These are phyloP conservation scores for Chalciporus piperatus DNA, from an alignment of 768 basidiomycete genomes.

Conservation along the genomic window DNA sequence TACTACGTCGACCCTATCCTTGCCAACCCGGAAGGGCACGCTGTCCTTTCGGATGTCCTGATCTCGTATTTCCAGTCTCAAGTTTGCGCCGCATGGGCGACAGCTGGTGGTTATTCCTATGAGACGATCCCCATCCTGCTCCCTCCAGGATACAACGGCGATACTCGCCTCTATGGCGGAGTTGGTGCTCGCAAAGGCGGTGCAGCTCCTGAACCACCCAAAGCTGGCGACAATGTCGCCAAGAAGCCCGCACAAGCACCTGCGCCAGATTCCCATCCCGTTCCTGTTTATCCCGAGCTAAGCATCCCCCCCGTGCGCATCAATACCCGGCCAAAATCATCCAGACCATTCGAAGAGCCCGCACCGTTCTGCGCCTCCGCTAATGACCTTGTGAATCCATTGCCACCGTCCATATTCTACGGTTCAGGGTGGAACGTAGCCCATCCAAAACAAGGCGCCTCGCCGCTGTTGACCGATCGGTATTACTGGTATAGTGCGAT, in stretches of 20 bases:
- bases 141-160: slow-evolving; percentile 35
- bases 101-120: slow-evolving; percentile 62
- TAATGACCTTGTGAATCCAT: slow-evolving; percentile 97
- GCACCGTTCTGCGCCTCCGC: slow-evolving; percentile 91
- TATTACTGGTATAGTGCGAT: slow-evolving; percentile 95
- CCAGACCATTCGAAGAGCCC: slow-evolving; percentile 74
- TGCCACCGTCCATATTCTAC: slow-evolving; percentile 91
- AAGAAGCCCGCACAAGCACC: slow-evolving; percentile 20
- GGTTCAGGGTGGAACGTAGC: slow-evolving; percentile 87
- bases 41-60: slow-evolving; percentile 87
- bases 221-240: slow-evolving; percentile 30
- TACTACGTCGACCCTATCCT: slow-evolving; percentile 86
- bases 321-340: slow-evolving; percentile 54
- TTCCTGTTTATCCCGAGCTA: slow-evolving; percentile 30
- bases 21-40: slow-evolving; percentile 77
- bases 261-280: slow-evolving; percentile 14
- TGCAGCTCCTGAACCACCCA: slow-evolving; percentile 46
- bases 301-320: slow-evolving; percentile 72
- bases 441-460: slow-evolving; percentile 56
- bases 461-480: slow-evolving; percentile 52
- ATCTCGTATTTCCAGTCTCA: slow-evolving; percentile 88
- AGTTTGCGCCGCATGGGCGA: slow-evolving; percentile 82
- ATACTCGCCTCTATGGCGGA: slow-evolving; percentile 75
- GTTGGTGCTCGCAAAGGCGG: slow-evolving; percentile 79
- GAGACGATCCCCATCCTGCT: slow-evolving; percentile 51